phyloP scores from a whole-genome alignment of 2,329 filamentous ascomycete species.

The Keithomyces neogunnii region DNA sequence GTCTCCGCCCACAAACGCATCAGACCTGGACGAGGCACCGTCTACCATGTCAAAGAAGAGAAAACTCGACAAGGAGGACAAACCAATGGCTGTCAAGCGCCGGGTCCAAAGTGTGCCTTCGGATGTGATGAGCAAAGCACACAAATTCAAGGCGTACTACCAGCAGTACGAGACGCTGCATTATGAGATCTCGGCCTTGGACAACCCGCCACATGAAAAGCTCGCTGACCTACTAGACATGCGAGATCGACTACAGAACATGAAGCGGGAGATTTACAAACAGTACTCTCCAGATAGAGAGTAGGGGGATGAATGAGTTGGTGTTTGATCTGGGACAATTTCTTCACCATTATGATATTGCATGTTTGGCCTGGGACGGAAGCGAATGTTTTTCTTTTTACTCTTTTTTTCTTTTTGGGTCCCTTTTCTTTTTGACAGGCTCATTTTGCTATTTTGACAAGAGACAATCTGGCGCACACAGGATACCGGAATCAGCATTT shows the following conservation, averaged over 20 bases:
- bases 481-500: conserved; percentile 2
- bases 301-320: conserved; percentile 7
- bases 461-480: conserved; percentile 2
- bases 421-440: no score
- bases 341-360: conserved; percentile 4
- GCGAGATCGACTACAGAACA: conserved; percentile 42
- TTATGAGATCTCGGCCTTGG: conserved; percentile 40
- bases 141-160: conserved; percentile 48
- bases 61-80: conserved; percentile 24
- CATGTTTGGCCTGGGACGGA: conserved; percentile 3
- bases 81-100: conserved; percentile 19
- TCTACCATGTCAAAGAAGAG: conserved; percentile 32
- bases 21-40: conserved; percentile 45
- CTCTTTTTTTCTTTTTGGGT: not conserved
- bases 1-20: conserved; percentile 57
- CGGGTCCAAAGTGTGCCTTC: conserved; percentile 19
- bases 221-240: conserved; percentile 44
- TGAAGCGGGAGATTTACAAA: conserved; percentile 52
- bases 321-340: not conserved
- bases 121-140: conserved; percentile 44
- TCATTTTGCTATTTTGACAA: not conserved
- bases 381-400: conserved; percentile 1
- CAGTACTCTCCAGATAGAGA: conserved; percentile 27
- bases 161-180: conserved; percentile 49
- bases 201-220: conserved; percentile 42